Percentiles rank a stretch among this genome's conserved stretches.
Conservation (phyloP, 495 filamentous ascomycete genomes). For the Penicillium paradoxum region DNA sequence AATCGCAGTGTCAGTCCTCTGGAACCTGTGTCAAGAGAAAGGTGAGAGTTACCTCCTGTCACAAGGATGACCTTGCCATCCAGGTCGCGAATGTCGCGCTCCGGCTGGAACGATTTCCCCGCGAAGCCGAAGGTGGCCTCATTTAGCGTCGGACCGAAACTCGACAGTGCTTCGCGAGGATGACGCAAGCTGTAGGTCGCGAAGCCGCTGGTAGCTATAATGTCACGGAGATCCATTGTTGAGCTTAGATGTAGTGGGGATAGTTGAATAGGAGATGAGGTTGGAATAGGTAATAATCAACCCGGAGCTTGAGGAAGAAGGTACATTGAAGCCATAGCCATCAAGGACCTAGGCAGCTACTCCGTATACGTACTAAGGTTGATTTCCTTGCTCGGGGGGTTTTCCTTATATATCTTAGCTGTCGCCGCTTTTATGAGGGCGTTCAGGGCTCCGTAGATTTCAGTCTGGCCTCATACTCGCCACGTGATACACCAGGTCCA, state of each 20-base stretch:
- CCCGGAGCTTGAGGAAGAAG: too few species aligned
- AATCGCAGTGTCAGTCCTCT: background rate
- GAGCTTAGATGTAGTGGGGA: background rate
- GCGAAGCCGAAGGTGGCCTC: constrained; percentile 37
- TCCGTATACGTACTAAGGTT: too few species aligned
- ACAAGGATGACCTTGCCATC: constrained; percentile 56
- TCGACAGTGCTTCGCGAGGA: constrained; percentile 31
- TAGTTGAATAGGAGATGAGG: background rate
- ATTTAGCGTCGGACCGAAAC: constrained; percentile 37
- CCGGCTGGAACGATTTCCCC: constrained; percentile 45
- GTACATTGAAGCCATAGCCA: too few species aligned
- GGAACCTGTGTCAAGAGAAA: background rate
- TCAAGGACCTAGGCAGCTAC: too few species aligned
- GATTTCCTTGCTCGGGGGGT: too few species aligned
- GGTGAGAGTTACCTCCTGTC: constrained; percentile 48
- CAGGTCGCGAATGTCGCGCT: constrained; percentile 53
- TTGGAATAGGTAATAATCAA: background rate
- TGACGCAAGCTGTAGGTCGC: constrained; percentile 24
- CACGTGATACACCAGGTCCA: too few species aligned
- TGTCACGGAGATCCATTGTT: constrained; percentile 20
- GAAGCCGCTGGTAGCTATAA: constrained; percentile 14
- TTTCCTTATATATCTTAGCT: too few species aligned
- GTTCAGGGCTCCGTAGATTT: too few species aligned
- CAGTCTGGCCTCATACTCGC: too few species aligned
- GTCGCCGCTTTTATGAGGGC: too few species aligned